Evolutionary conservation across 768 basidiomycete genomes (phyloP), one percentile per base, ranked within the genome.

Genomic region (Candolleomyces eurysporus): DNA sequence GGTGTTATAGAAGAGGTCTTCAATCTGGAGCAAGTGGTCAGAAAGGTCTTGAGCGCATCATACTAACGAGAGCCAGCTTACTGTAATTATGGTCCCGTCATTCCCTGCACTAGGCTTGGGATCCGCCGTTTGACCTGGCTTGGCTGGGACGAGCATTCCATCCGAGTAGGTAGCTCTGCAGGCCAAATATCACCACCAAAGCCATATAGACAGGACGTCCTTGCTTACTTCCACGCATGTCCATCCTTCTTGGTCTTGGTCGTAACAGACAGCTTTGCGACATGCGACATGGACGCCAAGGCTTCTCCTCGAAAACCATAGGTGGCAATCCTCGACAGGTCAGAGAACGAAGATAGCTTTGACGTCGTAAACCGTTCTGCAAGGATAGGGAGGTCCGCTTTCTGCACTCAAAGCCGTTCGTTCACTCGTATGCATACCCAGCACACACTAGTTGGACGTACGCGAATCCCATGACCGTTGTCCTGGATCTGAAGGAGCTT

Each of bases 251-350:
- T 91, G 0, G 91, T 94, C 78, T 98, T 98, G 5, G 94, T 97
- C n/a, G 91, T 76, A 10, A 98, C 90, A 17, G 87, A 86, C 59
- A 99, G 79, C 71, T 91, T 91, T 1, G 95, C 88, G 45, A 96
- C 93, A 74, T 97, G 94, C 5, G 94, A 96, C 61, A 99, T 93
- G 13, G 94, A 96, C 2, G 96, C 97, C 52, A 99, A 76, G 0
- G 97, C 97, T 76, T 99, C 97, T 31, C 97, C 96, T 56, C 97
- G 85, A 73, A 99, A 99, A 0, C 97, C 97, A 72, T 98, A 98
- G 0, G 96, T 98, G 2, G 84, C 81, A 40, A 99, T 80, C n/a
- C 79, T 80, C 39, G 87, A 85, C 58, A 99, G 73, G 69, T 99
- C 97, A 4, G 91, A 88, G 68, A 94, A 99, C 0, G 85, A 84